phyloP scores from a whole-genome alignment of 371 early-diverging fungal genomes.

The Blyttiomyces sp. region DNA sequence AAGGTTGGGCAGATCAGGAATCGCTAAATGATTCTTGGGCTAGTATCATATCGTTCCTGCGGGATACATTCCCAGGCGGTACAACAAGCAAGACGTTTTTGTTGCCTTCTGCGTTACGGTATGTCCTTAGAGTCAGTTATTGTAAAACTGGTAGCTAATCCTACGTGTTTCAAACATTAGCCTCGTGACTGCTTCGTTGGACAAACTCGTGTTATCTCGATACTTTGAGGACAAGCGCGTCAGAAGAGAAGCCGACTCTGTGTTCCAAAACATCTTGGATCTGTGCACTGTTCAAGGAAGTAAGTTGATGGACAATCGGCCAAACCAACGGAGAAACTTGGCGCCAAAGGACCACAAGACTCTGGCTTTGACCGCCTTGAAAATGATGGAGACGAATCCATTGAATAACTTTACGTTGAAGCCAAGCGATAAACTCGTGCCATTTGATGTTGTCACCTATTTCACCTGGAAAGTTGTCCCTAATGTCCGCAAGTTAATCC shows the following conservation, averaged over 20 bases:
- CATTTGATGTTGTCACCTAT: slow-evolving; percentile 10
- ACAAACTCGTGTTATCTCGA: slow-evolving; percentile 46
- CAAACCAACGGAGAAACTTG: background rate
- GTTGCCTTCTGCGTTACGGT: no score
- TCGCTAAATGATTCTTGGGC: slow-evolving; percentile 27
- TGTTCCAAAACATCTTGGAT: slow-evolving; percentile 3
- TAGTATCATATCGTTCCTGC: slow-evolving; percentile 38
- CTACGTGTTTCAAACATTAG: no score
- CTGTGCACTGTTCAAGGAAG: background rate
- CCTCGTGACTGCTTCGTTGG: slow-evolving; percentile 57
- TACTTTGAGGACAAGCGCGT: slow-evolving; percentile 64
- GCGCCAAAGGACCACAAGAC: background rate
- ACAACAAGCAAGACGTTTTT: no score
- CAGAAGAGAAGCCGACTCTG: slow-evolving; percentile 61
- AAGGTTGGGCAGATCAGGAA: slow-evolving; percentile 1
- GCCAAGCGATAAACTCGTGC: background rate
- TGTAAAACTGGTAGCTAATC: no score
- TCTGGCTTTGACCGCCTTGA: no score
- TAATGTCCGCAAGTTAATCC: slow-evolving; percentile 57
- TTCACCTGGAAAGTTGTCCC: slow-evolving; percentile 54
- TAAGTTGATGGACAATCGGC: background rate
- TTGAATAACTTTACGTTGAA: background rate
- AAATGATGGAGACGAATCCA: no score
- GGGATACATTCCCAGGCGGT: no score
- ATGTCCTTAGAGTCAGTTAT: no score